These are phyloP conservation scores for Clarireedia sp. DNA, from an alignment of 2,329 filamentous ascomycete genomes.

Conservation along the genomic window DNA sequence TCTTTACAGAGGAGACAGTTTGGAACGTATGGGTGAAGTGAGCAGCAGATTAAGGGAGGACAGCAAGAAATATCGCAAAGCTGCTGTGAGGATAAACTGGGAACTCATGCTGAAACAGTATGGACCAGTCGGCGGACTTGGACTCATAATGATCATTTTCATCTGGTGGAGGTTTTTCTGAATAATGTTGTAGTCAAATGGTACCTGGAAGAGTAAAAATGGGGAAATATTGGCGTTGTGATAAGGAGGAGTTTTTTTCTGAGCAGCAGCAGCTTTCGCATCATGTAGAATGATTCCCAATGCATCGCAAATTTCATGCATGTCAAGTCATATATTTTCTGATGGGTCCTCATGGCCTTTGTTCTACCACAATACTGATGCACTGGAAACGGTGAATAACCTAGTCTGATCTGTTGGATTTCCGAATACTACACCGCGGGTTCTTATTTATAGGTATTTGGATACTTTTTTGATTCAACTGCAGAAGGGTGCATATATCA, in stretches of 20 bases:
- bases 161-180: conserved; percentile 92
- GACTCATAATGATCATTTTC: conserved; percentile 75
- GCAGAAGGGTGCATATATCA: too few relatives aligned
- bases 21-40: conserved; percentile 96
- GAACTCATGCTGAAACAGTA: conserved; percentile 95
- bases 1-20: conserved; percentile 84
- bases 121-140: conserved; percentile 77
- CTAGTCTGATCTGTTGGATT: too few relatives aligned
- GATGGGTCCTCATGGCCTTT: not conserved
- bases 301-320: not conserved
- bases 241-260: conserved; percentile 3
- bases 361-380: not conserved
- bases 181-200: conserved; percentile 9
- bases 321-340: not conserved
- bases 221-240: not conserved
- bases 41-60: conserved; percentile 82
- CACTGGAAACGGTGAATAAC: not conserved
- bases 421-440: too few relatives aligned
- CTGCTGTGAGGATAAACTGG: conserved; percentile 96
- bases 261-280: not conserved
- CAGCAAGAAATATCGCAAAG: conserved; percentile 86
- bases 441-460: too few relatives aligned
- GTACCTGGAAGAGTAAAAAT: not conserved
- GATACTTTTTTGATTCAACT: too few relatives aligned
- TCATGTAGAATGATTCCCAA: conserved; percentile 13